phyloP scores from a whole-genome alignment of 2,329 filamentous ascomycete genomes.

The Cladophialophora psammophila region DNA sequence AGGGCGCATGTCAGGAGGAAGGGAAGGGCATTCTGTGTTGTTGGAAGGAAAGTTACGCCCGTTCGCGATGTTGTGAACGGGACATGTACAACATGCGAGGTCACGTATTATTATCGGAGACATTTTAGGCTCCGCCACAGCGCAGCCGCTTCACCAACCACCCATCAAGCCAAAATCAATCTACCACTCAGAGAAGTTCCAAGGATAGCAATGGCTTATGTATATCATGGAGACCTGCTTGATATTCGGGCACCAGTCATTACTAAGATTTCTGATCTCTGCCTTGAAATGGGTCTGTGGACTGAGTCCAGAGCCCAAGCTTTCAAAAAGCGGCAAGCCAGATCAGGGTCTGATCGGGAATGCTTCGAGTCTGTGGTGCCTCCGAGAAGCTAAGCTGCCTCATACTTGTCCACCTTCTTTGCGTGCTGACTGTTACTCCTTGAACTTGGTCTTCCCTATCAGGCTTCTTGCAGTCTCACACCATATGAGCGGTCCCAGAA shows the following conservation, averaged over 20 bases:
- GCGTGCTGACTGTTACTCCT: conserved; percentile 42
- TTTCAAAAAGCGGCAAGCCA: not conserved
- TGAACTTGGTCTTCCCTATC: conserved; percentile 68
- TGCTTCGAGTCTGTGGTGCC: not conserved
- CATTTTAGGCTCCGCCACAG: not conserved
- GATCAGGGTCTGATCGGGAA: not conserved
- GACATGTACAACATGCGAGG: not conserved
- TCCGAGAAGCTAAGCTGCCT: not conserved
- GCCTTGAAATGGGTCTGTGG: not conserved
- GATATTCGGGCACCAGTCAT: not conserved
- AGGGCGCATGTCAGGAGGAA: not conserved
- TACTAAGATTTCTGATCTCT: not conserved
- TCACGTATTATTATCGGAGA: conserved; percentile 6
- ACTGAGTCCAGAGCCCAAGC: not conserved
- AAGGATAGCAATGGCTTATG: not conserved
- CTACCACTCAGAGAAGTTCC: not conserved
- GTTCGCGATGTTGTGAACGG: not conserved
- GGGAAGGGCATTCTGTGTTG: not conserved
- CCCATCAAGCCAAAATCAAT: not conserved
- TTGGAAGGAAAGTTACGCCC: not conserved
- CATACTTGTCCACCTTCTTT: not conserved
- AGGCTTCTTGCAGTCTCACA: conserved; percentile 70
- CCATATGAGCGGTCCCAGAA: conserved; percentile 67
- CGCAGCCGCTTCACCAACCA: conserved; percentile 13
- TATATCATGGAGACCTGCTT: not conserved